phyloP scores from a whole-genome alignment of 352 stramenopile genomes.

The Pythium diclinum region DNA sequence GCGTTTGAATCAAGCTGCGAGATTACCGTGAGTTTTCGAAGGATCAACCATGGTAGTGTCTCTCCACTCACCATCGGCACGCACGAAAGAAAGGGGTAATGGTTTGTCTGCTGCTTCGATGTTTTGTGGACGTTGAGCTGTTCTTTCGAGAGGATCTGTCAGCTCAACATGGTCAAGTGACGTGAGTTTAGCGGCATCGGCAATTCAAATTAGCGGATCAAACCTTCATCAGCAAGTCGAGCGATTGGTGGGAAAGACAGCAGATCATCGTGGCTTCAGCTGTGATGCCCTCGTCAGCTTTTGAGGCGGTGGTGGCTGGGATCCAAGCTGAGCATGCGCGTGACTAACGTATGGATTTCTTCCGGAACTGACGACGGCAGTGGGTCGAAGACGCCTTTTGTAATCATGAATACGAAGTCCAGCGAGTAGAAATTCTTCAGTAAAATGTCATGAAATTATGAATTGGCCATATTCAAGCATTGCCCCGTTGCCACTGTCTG shows the following conservation, averaged over 20 bases:
- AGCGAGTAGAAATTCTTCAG: too few relatives aligned
- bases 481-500: too few relatives aligned
- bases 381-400: constrained; percentile 32
- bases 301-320: not conserved
- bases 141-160: constrained; percentile 28
- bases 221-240: not conserved
- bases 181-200: not conserved
- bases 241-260: not conserved
- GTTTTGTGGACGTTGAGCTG: constrained; percentile 11
- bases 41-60: not conserved
- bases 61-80: constrained; percentile 14
- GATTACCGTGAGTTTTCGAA: not conserved
- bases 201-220: not conserved
- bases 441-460: too few relatives aligned
- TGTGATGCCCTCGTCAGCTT: not conserved
- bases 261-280: not conserved
- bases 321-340: constrained; percentile 30
- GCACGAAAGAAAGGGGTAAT: constrained; percentile 11
- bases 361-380: constrained; percentile 23
- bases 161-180: too few relatives aligned
- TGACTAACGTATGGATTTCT: constrained; percentile 25
- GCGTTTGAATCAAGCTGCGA: not conserved
- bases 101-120: not conserved
- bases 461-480: too few relatives aligned
- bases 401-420: constrained; percentile 48